Evolutionary conservation across 208 protist genomes (phyloP), one percentile per base, ranked within the genome.

Genomic region (Acanthamoeba culbertsoni): DNA sequence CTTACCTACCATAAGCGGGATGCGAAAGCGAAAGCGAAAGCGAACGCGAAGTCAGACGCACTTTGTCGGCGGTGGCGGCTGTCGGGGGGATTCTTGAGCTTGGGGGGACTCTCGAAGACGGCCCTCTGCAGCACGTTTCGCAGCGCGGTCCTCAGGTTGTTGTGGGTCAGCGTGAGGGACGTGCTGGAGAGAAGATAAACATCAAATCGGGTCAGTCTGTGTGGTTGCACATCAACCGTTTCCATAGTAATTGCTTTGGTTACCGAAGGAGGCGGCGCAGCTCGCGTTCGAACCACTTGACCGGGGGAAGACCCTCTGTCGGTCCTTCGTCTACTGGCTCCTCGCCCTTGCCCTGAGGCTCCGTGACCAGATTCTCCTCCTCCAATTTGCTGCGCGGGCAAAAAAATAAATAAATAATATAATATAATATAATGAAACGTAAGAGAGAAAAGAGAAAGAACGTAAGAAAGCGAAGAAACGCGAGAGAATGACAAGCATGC

Each of bases 231-330:
- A n/a, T 59, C 16, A 59, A 59, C 23, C 16, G 16, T n/a, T n/a
- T 59, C 14, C 14, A 59, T 59, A 23, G 14, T 14, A 59, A 14
- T 59, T 23, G 51, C 51, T 14, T n/a, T n/a, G 23, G 59, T 10
- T 8, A 68, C 42, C 71, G 71, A 6, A 82, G 71, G 43, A 82
- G 45, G 33, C 71, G 71, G 26, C 71, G 71, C 4, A 82, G 71
- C 71, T 82, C 71, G 28, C 71, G 71, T 43, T 82, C 71, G 43
- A 82, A 82, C 71, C 71, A 82, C 71, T 82, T 82, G 42, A 82
- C 71, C n/a, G 71, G 71, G 5, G 71, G 71, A 37, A 82, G 71
- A 20, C 71, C 71, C 71, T 82, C 71, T 8, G 71, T 82, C 23
- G 71, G 71, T 4, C 71, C 71, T 43, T 82, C 71, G 45, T 82